phyloP scores from a whole-genome alignment of 148 eudicot genomes.

The Diospyros lotus region DNA sequence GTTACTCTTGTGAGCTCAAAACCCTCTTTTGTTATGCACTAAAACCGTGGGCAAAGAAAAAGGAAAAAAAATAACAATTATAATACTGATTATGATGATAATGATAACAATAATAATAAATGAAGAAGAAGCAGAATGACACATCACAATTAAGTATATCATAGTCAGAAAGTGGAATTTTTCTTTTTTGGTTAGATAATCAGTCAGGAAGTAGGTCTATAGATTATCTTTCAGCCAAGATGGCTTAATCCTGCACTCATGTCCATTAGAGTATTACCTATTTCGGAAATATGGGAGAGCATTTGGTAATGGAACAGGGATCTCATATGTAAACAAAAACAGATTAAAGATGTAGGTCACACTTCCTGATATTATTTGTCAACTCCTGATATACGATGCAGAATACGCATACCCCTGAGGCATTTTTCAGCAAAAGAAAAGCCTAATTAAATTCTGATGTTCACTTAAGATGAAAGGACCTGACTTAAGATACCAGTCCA shows the following conservation, averaged over 20 bases:
- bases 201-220: background rate
- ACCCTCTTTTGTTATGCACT: constrained; percentile 83
- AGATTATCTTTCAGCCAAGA: background rate
- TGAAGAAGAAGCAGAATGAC: background rate
- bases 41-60: background rate
- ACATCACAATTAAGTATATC: background rate
- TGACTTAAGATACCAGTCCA: background rate
- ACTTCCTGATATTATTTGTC: background rate
- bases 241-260: background rate
- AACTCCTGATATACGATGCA: background rate
- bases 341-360: background rate
- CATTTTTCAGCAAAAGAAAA: background rate
- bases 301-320: background rate
- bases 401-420: background rate
- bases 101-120: background rate
- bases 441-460: background rate
- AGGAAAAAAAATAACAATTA: background rate
- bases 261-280: background rate
- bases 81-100: no score
- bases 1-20: constrained; percentile 95
- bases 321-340: background rate
- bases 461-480: background rate
- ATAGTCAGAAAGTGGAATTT: background rate
- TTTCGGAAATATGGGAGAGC: background rate
- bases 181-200: no score